Base-by-base conservation (phyloP, 441 rosid species). In the Omphalea diandra region DNA sequence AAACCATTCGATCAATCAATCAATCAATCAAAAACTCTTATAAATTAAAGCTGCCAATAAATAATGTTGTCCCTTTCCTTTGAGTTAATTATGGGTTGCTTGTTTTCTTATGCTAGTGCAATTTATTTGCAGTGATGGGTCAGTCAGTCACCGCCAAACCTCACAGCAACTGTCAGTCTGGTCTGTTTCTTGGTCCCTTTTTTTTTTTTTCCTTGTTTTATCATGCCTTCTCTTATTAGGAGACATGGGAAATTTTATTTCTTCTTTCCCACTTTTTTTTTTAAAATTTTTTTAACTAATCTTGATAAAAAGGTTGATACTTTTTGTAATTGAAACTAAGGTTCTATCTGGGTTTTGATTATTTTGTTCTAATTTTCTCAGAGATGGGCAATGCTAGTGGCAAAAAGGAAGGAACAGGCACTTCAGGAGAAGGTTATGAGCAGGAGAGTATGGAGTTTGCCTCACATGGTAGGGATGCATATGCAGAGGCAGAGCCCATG, bases 321-420 rank as follows among this genome's bases (percentile, higher is more conserved):
- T 46, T 65, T 36, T 24, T 56, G 26, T 64, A 53, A 58, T 71
- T 60, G 0, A 33, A 26, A 61, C 68, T 47, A 61, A 53, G 63
- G 49, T 58, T 56, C 38, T 32, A 54, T 29, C 61, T 69, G 73
- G 80, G 70, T 69, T 70, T 74, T 65, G 11, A 61, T 76, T 36
- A 18, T 41, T 71, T 69, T 40, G 60, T 47, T 54, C 63, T 32
- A 59, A 29, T 44, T 60, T 74, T 69, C 55, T 32, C 63, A 77
- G 88, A 79, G 73, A 86, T 88, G 93, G 93, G 93, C 73, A 86
- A 88, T 84, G 93, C 75, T 80, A 77, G 83, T 81, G 83, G 82
- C 27, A 80, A 78, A 80, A 69, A 66, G n/a, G n/a, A n/a, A 67
- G 90, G 75, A 64, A 86, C 77, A 76, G 85, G 85, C 38, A 24